Conservation (phyloP, 495 filamentous ascomycete species). For the Diplogelasinospora grovesii region DNA sequence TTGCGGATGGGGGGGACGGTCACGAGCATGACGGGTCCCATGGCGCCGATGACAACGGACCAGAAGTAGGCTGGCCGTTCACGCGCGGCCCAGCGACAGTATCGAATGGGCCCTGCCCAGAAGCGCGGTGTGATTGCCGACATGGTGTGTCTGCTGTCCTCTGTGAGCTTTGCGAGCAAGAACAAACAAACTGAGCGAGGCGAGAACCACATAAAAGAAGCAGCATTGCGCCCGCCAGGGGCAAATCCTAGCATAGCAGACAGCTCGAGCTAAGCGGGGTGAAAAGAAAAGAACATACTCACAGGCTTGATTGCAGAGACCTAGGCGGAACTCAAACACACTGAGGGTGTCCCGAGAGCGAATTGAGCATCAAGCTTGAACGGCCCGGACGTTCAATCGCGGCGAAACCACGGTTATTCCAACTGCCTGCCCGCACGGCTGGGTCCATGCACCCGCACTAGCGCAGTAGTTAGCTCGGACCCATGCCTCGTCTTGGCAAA, state of each 20-base stretch:
- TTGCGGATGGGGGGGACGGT: slow-evolving; percentile 62
- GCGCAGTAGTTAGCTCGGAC: neutral
- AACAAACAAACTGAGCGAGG: neutral
- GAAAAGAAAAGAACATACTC: no score
- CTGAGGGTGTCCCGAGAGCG: no score
- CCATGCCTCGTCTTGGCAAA: slow-evolving; percentile 25
- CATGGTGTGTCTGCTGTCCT: slow-evolving; percentile 45
- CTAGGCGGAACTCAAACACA: no score
- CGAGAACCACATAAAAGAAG: no score
- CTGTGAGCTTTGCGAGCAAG: neutral
- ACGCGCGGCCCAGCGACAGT: slow-evolving; percentile 79
- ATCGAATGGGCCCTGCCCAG: slow-evolving; percentile 73
- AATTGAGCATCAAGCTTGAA: no score
- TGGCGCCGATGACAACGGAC: slow-evolving; percentile 61
- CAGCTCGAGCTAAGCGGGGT: no score
- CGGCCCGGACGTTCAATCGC: slow-evolving; percentile 9
- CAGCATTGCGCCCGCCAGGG: no score
- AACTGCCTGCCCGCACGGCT: slow-evolving; percentile 7
- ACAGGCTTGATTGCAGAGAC: no score
- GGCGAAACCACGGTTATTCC: slow-evolving; percentile 12
- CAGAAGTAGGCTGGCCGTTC: slow-evolving; percentile 86
- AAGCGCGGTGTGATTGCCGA: slow-evolving; percentile 59
- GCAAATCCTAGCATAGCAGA: no score
- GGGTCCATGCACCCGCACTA: neutral
- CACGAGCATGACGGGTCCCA: slow-evolving; percentile 63